These are phyloP conservation scores for Paralagenidium karlingii DNA, from an alignment of 352 stramenopile species.

Conservation along the genomic window DNA sequence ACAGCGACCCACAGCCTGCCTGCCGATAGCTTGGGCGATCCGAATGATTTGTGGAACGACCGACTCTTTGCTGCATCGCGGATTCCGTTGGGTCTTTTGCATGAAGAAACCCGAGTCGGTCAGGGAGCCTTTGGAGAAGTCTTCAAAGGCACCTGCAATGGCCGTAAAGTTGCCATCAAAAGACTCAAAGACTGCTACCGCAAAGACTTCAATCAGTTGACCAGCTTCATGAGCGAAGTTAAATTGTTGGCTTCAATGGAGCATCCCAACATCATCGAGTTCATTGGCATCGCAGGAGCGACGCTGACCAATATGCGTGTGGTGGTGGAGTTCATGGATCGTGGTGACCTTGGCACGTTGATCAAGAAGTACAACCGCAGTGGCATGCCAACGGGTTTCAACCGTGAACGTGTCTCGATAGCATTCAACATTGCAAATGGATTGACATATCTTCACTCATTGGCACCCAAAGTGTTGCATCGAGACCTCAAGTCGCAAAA, in stretches of 20 bases:
- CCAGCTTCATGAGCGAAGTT: conserved; percentile 48
- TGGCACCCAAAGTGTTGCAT: conserved; percentile 47
- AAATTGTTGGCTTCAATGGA: conserved; percentile 42
- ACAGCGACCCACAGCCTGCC: no score
- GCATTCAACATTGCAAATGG: conserved; percentile 50
- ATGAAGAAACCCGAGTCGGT: no score
- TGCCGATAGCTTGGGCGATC: no score
- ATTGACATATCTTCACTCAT: conserved; percentile 53
- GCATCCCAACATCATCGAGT: conserved; percentile 47
- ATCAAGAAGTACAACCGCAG: conserved; percentile 22
- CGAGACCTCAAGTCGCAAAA: conserved; percentile 57
- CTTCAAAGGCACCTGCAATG: conserved; percentile 5
- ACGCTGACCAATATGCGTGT: conserved; percentile 40
- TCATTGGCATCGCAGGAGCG: conserved; percentile 54
- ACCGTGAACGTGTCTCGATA: conserved; percentile 50
- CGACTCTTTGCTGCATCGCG: no score
- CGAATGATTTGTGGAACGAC: no score
- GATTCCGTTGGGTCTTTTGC: no score
- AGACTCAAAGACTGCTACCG: no score
- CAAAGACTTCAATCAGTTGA: no score
- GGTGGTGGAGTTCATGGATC: conserved; percentile 58
- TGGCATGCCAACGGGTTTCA: conserved; percentile 29
- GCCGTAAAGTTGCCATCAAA: conserved; percentile 6
- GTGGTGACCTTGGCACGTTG: conserved; percentile 38
- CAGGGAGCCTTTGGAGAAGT: conserved; percentile 9